Evolutionary conservation across 495 filamentous ascomycete genomes (phyloP).

Genomic region (Penicillium lividum): DNA sequence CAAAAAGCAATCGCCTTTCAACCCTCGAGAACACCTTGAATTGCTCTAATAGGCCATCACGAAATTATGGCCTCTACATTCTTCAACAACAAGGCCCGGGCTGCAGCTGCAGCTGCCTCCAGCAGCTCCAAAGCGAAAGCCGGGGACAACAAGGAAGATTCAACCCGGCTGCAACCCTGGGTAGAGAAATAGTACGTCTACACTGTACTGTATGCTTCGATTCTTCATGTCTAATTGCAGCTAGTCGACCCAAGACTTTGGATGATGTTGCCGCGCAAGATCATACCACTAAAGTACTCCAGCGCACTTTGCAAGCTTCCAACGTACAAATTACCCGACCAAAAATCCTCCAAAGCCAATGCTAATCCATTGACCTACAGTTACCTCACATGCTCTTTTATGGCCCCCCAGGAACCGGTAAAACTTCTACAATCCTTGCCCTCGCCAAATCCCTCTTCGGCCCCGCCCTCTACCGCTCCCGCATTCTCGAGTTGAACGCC

Average conservation of each 20-base stretch:
- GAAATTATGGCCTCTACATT: constrained; percentile 63
- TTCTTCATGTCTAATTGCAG: constrained; percentile 8
- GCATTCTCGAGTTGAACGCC: constrained; percentile 96
- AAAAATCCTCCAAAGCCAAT: not conserved
- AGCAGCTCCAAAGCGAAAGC: constrained; percentile 49
- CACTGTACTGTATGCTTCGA: not conserved
- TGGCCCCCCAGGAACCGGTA: constrained; percentile 94
- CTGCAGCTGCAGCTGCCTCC: constrained; percentile 68
- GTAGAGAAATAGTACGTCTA: constrained; percentile 95
- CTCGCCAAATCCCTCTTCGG: constrained; percentile 98
- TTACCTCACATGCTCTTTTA: constrained; percentile 99
- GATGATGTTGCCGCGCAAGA: constrained; percentile 97
- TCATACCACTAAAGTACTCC: constrained; percentile 90
- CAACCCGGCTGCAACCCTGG: constrained; percentile 79
- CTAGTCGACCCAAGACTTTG: constrained; percentile 86
- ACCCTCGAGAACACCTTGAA: not conserved
- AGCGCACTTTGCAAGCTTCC: constrained; percentile 88
- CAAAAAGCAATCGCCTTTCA: constrained; percentile 9
- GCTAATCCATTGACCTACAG: constrained; percentile 36
- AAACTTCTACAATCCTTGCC: constrained; percentile 96
- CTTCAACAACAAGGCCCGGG: constrained; percentile 92
- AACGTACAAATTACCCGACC: constrained; percentile 58
- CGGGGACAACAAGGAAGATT: constrained; percentile 64
- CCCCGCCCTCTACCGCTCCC: constrained; percentile 87
- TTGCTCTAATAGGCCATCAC: constrained; percentile 30